Evolutionary conservation across 352 stramenopile genomes (phyloP), one percentile per base, ranked within the genome.

Genomic region (Phytophthora litchii): DNA sequence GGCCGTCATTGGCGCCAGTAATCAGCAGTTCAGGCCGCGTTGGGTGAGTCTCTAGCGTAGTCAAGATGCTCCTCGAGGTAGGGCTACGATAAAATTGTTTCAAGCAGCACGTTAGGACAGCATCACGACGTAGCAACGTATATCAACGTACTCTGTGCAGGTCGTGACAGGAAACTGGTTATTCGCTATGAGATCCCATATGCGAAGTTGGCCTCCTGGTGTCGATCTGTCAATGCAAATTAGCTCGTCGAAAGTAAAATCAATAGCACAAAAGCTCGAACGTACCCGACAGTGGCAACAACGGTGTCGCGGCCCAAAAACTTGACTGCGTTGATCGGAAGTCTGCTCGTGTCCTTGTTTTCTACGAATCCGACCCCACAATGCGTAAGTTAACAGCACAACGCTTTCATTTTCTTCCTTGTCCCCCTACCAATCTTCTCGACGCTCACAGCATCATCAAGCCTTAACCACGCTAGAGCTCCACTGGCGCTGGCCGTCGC

Each of bases 1-100:
- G 73, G 16, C 85, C 85, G 29, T 94, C 83, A 42, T 88, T 69
- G 20, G 72, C 71, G 41, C 85, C 85, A 0, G 85, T 91, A 49
- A 94, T 67, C 42, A 94, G 67, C 25, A 94, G 46, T 58, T 94
- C 85, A 6, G 85, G 85, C 2, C 83, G 80, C 14, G 85, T 92
- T 35, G 85, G 85, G 34, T 94, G 85, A 16, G 74, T 88, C 64
- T 91, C 85, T 12, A 92, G 19, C 14, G 76, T 76, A 20, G 76
- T 91, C 32, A 92, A 64, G 17, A 76, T 64, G 20, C 62, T 67
- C 12, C 37, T 76, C 11, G 65, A 52, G 16, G 82, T 72, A 12
- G 68, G 49, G 55, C 78, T 53, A 27, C 8, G 29, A 60, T 13
- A 25, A 27, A 34, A 31, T 16, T 23, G 32, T 48, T 38, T 21